phyloP scores from a whole-genome alignment of 768 basidiomycete species.

The Lanmaoa rubissima region DNA sequence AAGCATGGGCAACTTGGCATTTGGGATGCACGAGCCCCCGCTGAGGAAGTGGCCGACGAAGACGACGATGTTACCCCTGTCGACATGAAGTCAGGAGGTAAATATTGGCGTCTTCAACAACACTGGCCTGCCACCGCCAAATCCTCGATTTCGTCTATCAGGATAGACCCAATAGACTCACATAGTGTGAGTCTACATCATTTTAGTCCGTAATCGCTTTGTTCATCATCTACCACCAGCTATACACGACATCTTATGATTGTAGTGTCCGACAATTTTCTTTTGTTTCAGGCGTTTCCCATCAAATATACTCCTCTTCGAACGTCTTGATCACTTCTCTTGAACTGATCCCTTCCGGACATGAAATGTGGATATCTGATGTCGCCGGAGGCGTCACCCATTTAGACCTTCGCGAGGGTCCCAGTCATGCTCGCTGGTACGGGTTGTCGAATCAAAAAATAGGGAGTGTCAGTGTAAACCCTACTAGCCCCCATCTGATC shows the following conservation, averaged over 20 bases:
- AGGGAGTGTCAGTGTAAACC: conserved; percentile 79
- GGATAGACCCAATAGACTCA: conserved; percentile 71
- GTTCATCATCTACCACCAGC: conserved; percentile 37
- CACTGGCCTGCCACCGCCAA: conserved; percentile 83
- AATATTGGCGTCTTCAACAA: conserved; percentile 74
- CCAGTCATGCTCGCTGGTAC: conserved; percentile 57
- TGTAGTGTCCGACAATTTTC: conserved; percentile 72
- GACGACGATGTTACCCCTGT: conserved; percentile 47
- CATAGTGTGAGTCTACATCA: conserved; percentile 53
- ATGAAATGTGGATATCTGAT: conserved; percentile 87
- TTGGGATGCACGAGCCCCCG: conserved; percentile 78
- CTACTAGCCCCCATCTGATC: conserved; percentile 59
- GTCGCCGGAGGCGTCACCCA: conserved; percentile 68
- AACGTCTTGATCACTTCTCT: conserved; percentile 68
- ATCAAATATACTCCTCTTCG: conserved; percentile 58
- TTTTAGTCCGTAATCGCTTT: not conserved
- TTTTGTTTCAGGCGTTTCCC: conserved; percentile 69
- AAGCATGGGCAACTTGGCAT: conserved; percentile 82
- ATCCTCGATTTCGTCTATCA: conserved; percentile 77
- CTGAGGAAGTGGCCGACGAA: conserved; percentile 64
- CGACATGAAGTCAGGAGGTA: conserved; percentile 58
- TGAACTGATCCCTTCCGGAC: conserved; percentile 63
- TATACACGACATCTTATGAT: conserved; percentile 83
- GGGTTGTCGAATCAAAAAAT: conserved; percentile 70
- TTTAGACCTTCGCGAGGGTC: conserved; percentile 66